Evolutionary conservation across 352 stramenopile species (phyloP).

Genomic region (Nothophytophthora sp.): DNA sequence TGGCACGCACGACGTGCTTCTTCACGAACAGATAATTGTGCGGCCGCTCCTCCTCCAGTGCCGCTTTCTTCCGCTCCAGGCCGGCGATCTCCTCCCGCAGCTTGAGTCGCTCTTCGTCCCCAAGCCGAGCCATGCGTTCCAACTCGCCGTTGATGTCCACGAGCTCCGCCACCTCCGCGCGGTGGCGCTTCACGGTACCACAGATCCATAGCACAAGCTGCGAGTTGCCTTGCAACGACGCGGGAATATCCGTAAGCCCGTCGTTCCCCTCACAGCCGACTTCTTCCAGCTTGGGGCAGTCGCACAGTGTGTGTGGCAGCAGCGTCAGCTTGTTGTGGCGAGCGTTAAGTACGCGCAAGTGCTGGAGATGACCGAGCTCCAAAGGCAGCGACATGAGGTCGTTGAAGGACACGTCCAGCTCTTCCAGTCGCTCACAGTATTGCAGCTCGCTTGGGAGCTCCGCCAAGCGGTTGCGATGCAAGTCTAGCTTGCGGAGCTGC

Average conservation of each 20-base stretch:
- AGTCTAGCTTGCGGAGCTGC: slow-evolving; percentile 66
- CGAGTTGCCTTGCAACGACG: slow-evolving; percentile 68
- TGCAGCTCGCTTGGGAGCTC: slow-evolving; percentile 62
- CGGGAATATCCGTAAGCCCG: slow-evolving; percentile 58
- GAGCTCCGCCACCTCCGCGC: slow-evolving; percentile 61
- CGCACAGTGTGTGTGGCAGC: slow-evolving; percentile 71
- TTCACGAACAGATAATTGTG: slow-evolving; percentile 77
- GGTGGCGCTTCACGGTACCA: slow-evolving; percentile 71
- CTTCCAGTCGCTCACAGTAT: slow-evolving; percentile 71
- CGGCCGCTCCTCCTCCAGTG: slow-evolving; percentile 59
- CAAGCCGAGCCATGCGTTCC: slow-evolving; percentile 67
- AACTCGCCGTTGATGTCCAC: slow-evolving; percentile 77
- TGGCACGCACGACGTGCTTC: slow-evolving; percentile 48
- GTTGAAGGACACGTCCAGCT: slow-evolving; percentile 68
- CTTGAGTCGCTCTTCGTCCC: slow-evolving; percentile 73
- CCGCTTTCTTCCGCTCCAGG: slow-evolving; percentile 62
- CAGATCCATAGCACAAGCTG: slow-evolving; percentile 83
- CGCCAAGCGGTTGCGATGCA: slow-evolving; percentile 71
- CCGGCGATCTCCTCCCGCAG: slow-evolving; percentile 63
- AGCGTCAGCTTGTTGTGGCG: slow-evolving; percentile 74
- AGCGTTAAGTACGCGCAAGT: slow-evolving; percentile 62
- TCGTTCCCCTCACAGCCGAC: slow-evolving; percentile 64
- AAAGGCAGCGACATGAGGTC: slow-evolving; percentile 48
- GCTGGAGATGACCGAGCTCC: slow-evolving; percentile 57
- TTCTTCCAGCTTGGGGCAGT: slow-evolving; percentile 55